Evolutionary conservation across 78 protist genomes (phyloP).

Genomic region (Dictyostelium capitatum): DNA sequence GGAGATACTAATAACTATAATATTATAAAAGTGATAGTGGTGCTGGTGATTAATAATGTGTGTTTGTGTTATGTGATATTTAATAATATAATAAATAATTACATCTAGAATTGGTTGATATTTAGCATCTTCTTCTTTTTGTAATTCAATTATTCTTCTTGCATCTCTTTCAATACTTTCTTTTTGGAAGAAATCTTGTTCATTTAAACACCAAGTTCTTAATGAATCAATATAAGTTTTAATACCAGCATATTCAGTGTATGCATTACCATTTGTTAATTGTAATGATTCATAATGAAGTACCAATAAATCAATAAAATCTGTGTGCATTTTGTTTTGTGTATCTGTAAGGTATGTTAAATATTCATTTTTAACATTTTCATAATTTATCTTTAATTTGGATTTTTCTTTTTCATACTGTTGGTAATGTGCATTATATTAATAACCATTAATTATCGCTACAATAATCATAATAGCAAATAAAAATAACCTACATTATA

Average conservation of each 20-base stretch:
- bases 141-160: constrained; percentile 17
- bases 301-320: constrained; percentile 56
- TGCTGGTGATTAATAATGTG: neutral
- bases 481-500: constrained; percentile 42
- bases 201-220: constrained; percentile 79
- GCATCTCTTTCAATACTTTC: constrained; percentile 60
- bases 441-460: neutral
- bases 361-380: constrained; percentile 57
- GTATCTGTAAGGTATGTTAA: constrained; percentile 61
- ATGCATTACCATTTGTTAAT: constrained; percentile 31
- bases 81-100: neutral
- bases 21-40: neutral
- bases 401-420: constrained; percentile 80
- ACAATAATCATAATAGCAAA: neutral
- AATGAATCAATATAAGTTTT: constrained; percentile 61
- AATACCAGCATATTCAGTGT: constrained; percentile 76
- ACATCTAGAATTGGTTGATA: constrained; percentile 62
- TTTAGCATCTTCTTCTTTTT: constrained; percentile 27
- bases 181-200: constrained; percentile 66
- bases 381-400: constrained; percentile 47
- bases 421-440: neutral
- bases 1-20: constrained; percentile 40
- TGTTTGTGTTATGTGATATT: neutral
- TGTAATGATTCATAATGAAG: constrained; percentile 52
- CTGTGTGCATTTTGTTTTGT: constrained; percentile 63